Evolutionary conservation across 2,329 filamentous ascomycete species (phyloP).

Genomic region (Penicillium rolfsii): DNA sequence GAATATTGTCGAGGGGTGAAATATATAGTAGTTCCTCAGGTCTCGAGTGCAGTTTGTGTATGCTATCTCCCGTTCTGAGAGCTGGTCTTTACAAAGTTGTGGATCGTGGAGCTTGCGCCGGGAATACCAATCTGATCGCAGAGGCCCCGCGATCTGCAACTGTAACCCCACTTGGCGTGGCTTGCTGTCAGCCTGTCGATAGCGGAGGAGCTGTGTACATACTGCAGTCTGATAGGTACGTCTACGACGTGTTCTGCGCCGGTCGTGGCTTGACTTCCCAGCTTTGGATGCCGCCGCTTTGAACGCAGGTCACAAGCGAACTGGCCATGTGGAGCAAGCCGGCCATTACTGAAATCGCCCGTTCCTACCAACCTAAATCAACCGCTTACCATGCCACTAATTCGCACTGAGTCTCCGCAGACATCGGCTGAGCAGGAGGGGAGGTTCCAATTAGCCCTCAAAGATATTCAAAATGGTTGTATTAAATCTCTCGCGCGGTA

Average conservation of each 20-base stretch:
- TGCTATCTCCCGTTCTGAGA: neutral
- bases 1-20: neutral
- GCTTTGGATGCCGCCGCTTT: too few relatives aligned
- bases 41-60: neutral
- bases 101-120: neutral
- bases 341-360: neutral
- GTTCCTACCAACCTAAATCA: neutral
- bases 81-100: neutral
- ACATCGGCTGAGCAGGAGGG: neutral
- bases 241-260: too few relatives aligned
- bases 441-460: neutral
- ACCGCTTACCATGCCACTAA: neutral
- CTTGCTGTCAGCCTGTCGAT: slow-evolving; percentile 23
- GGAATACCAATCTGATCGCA: neutral
- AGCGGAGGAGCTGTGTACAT: too few relatives aligned
- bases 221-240: neutral
- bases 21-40: neutral
- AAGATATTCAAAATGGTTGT: neutral
- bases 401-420: neutral
- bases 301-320: too few relatives aligned
- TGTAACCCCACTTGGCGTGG: slow-evolving; percentile 26
- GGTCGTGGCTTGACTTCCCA: too few relatives aligned
- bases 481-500: neutral
- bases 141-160: slow-evolving; percentile 19
- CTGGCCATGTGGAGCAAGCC: too few relatives aligned